These are phyloP conservation scores for Pulveroboletus sp. DNA, from an alignment of 768 basidiomycete species.

Conservation along the genomic window DNA sequence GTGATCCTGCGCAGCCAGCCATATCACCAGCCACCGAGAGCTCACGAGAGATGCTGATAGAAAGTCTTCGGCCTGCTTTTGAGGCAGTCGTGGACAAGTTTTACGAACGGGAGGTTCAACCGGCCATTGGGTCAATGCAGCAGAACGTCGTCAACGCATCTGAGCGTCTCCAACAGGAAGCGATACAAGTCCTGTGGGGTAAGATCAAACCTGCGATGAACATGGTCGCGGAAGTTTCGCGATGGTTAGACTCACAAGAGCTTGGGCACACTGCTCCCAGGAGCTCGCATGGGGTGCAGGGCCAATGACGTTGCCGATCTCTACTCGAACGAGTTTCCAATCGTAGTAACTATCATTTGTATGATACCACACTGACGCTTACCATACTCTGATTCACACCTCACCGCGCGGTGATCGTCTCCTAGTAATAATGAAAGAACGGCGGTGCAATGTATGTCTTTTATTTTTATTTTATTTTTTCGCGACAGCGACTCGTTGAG, in stretches of 20 bases:
- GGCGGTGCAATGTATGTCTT: constrained; percentile 30
- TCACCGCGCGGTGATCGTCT: not conserved
- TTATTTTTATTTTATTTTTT: no score
- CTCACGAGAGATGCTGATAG: constrained; percentile 15
- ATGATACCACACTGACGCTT: constrained; percentile 9
- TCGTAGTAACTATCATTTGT: constrained; percentile 17
- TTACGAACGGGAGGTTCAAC: constrained; percentile 22
- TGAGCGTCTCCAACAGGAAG: constrained; percentile 20
- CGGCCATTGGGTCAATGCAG: constrained; percentile 15
- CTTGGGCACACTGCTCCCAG: constrained; percentile 21
- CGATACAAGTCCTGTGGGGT: constrained; percentile 24
- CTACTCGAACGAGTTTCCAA: constrained; percentile 8
- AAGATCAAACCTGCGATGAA: constrained; percentile 31
- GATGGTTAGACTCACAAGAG: constrained; percentile 30
- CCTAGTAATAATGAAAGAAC: constrained; percentile 18
- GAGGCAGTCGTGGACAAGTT: constrained; percentile 19
- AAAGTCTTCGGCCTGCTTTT: constrained; percentile 17
- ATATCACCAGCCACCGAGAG: not conserved
- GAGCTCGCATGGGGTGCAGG: no score
- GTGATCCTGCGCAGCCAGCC: not conserved
- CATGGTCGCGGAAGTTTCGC: constrained; percentile 28
- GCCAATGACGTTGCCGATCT: not conserved
- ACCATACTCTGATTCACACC: not conserved
- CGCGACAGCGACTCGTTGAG: no score
- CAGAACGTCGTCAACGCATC: constrained; percentile 10